phyloP scores from a whole-genome alignment of 345 rosid genomes.

The Rubroshorea leprosula region DNA sequence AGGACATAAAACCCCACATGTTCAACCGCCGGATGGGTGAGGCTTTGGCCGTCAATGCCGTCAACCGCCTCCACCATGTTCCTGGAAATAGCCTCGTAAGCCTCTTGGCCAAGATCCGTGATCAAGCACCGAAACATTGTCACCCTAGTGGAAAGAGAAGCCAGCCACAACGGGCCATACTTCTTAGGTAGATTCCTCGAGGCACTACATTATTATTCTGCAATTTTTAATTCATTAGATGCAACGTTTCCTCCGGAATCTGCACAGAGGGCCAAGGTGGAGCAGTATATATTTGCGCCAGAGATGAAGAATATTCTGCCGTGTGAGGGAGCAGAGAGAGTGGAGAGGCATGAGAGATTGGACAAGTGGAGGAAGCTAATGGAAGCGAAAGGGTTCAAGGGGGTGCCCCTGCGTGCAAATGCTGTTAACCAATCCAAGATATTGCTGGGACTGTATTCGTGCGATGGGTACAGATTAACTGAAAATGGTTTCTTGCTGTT shows the following conservation, averaged over 20 bases:
- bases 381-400: conserved; percentile 63
- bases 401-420: conserved; percentile 49
- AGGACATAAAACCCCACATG: conserved; percentile 57
- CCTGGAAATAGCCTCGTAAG: conserved; percentile 37
- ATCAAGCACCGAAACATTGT: conserved; percentile 65
- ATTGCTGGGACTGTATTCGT: conserved; percentile 47
- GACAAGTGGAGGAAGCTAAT: conserved; percentile 62
- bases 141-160: conserved; percentile 56
- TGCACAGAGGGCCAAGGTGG: conserved; percentile 52
- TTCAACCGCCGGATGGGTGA: conserved; percentile 56
- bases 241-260: conserved; percentile 55
- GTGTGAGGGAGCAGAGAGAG: conserved; percentile 51
- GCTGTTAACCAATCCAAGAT: conserved; percentile 65
- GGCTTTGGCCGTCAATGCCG: conserved; percentile 54
- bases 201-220: conserved; percentile 59
- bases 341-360: conserved; percentile 51
- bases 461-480: conserved; percentile 63
- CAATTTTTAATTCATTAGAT: conserved; percentile 58
- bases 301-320: conserved; percentile 59
- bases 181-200: conserved; percentile 59
- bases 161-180: conserved; percentile 58
- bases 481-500: conserved; percentile 69
- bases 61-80: conserved; percentile 45
- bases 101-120: conserved; percentile 47
- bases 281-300: conserved; percentile 52